A percentile compares a stretch with the other conserved stretches of the same genome.
phyloP scores from a whole-genome alignment of 345 rosid species.

The Mallotus nudiflorus region DNA sequence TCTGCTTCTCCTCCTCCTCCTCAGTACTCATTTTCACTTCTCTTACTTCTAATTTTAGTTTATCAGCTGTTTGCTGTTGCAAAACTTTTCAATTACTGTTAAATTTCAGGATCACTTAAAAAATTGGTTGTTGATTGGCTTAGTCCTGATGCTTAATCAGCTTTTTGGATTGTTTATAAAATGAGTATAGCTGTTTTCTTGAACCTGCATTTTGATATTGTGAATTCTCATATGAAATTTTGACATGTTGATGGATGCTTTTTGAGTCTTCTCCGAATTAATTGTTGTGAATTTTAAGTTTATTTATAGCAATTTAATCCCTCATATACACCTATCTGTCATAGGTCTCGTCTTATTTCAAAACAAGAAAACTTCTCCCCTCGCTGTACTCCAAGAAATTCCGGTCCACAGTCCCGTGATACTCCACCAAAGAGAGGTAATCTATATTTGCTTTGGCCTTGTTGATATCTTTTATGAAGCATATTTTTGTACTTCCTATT shows the following conservation, averaged over 20 bases:
- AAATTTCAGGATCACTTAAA: too few species aligned
- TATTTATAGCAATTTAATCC: too few species aligned
- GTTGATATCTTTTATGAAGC: neutral
- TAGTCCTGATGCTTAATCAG: too few species aligned
- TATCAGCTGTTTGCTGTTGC: neutral
- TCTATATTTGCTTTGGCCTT: neutral
- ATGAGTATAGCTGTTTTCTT: too few species aligned
- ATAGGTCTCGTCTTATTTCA: constrained; percentile 61
- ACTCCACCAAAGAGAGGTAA: constrained; percentile 94
- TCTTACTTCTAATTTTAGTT: neutral
- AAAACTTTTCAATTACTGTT: too few species aligned
- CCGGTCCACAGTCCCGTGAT: constrained; percentile 91
- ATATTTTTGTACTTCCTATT: neutral
- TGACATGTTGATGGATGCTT: too few species aligned
- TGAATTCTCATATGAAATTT: too few species aligned
- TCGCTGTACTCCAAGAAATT: constrained; percentile 76
- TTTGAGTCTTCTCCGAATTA: too few species aligned
- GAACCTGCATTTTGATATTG: too few species aligned
- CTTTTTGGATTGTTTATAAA: neutral
- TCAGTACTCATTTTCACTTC: constrained; percentile 44
- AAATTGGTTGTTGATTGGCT: too few species aligned
- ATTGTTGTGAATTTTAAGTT: too few species aligned
- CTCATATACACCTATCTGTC: constrained; percentile 14
- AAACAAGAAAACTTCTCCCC: constrained; percentile 81
- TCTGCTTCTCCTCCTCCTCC: constrained; percentile 15